Base-by-base conservation (phyloP, 306 rosid genomes). In the Abrus precatorius region DNA sequence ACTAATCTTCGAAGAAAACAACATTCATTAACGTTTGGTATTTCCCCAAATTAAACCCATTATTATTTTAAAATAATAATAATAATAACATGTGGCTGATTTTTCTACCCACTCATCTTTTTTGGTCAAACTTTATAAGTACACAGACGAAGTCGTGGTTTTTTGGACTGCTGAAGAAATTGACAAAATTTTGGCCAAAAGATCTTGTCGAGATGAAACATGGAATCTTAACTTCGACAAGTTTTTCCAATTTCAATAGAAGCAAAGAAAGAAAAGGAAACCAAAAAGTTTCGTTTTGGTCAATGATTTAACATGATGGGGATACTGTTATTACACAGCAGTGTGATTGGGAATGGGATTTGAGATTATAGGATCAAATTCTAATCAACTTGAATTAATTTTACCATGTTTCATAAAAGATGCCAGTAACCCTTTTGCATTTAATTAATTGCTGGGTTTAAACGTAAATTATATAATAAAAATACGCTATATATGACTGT, bases 141-240 rank as follows among this genome's bases (percentile, higher is more conserved):
- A 64, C 40, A 63, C 50, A 64, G 41, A 14, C 50, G 8, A 50
- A 77, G 43, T 38, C 54, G 3, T 36, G n/a, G 41, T 5, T 13
- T 47, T 82, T 40, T 29, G 9, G 20, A 68, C 43, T 20, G 52
- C 4, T 10, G 43, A 65, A 72, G 72, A 78, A 36, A 38, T 65
- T 67, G 73, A 73, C 62, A 67, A 72, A 65, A 54, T 1, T 65
- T 83, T 73, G 45, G 77, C 72, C 5, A 56, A 73, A 78, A 64
- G 72, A 77, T 77, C 44, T 69, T 36, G 2, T 6, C 6, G 50
- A n/a, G 12, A 60, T 4, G 34, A 29, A 59, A 48, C n/a, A 33
- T 59, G 20, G 63, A 59, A 50, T 50, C 43, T 59, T 34, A 74
- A 65, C 10, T 62, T 64, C 20, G 41, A 54, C 47, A 36, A 33